Base-by-base conservation (phyloP, 2,329 filamentous ascomycete genomes). In the Cladophialophora carrionii region DNA sequence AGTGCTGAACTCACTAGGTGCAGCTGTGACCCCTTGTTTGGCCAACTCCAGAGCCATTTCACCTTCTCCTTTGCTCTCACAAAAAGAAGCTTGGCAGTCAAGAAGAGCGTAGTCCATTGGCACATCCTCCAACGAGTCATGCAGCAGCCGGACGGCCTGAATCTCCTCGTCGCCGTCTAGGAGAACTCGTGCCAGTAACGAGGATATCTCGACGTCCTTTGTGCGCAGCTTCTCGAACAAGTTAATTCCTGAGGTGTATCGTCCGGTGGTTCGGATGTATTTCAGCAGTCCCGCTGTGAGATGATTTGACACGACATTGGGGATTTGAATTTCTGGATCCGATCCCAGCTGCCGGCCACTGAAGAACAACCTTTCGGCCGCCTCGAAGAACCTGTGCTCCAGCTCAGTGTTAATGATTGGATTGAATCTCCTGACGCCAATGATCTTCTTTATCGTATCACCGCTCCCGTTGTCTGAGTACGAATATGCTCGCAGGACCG, bases 71-170 rank as follows among this genome's bases (percentile, higher is more conserved):
- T 99, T 99, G 73, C 88, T 88, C 74, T 95, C 87, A 70, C 96
- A 87, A 74, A 98, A 99, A 14, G 92, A 88, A 20, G 95, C 93
- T 77, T 99, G 95, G 52, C 93, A 91, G 73, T 98, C 94, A 9
- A 99, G 87, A 79, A 99, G 89, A 37, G 96, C 90, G 76, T 98
- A 97, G 78, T 99, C 95, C 93, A 99, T 98, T 0, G 95, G 93
- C 0, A 94, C 86, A 72, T 97, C 89, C 76, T 96, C 90, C 31
- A 99, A 84, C 2, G 92, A 90, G 59, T 96, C 89, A 74, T 96
- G 90, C 57, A 99, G 84, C 20, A 96, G 84, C 67, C 92, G 87
- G 34, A 99, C 90, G 1, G 93, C 95, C 72, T 96, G 89, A n/a
- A 99, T 95, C 76, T 99, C 95, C 76, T 99, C 95, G 71, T 97